Evolutionary conservation across 2,329 filamentous ascomycete genomes (phyloP).

Genomic region (Cylindrodendrum hubeiense): DNA sequence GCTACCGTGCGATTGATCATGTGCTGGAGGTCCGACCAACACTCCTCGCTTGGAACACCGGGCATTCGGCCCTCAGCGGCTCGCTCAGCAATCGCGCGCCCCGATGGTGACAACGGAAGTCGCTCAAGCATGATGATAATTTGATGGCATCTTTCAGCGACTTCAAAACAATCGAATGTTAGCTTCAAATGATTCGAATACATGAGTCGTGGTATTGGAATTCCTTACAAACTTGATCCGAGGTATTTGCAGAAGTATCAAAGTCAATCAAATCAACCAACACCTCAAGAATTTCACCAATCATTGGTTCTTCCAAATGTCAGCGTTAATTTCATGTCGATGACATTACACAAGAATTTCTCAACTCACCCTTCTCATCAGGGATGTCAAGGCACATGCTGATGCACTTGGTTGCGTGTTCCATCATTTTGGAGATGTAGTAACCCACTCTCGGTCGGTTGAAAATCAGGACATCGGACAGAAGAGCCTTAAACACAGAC

Average conservation of each 20-base stretch:
- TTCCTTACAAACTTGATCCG: slow-evolving; percentile 1
- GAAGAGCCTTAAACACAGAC: neutral
- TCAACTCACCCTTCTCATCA: neutral
- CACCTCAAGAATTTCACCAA: neutral
- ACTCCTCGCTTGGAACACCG: slow-evolving; percentile 17
- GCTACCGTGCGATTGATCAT: slow-evolving; percentile 32
- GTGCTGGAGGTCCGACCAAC: slow-evolving; percentile 41
- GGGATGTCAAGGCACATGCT: neutral
- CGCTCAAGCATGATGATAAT: slow-evolving; percentile 2
- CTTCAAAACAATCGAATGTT: neutral
- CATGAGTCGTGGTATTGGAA: neutral
- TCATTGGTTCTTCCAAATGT: neutral
- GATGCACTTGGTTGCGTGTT: neutral
- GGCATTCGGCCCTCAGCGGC: slow-evolving; percentile 16
- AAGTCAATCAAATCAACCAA: neutral
- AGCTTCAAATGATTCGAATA: neutral
- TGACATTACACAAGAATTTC: neutral
- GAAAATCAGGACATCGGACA: slow-evolving; percentile 22
- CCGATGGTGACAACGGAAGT: neutral
- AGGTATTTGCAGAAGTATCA: neutral
- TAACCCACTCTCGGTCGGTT: slow-evolving; percentile 16
- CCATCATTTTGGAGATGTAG: slow-evolving; percentile 13
- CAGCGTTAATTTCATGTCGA: neutral
- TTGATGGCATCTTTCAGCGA: neutral
- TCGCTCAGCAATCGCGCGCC: slow-evolving; percentile 8